Evolutionary conservation across 305 asterid genomes (phyloP).

Genomic region (Striga hermonthica): DNA sequence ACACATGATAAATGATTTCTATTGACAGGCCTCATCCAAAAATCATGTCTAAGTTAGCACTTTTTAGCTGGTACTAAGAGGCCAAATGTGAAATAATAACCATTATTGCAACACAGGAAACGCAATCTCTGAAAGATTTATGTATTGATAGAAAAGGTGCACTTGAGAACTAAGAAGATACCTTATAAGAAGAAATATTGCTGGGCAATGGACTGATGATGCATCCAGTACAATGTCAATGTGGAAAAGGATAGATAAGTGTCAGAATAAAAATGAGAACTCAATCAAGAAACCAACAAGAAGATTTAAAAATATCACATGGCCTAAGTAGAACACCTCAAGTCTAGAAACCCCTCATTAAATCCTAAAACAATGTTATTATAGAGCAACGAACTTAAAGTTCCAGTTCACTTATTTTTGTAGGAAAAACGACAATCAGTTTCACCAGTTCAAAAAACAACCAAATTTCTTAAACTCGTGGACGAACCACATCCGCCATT

Average conservation of each 20-base stretch:
- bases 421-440: background rate
- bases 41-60: background rate
- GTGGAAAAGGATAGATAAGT: constrained; percentile 25
- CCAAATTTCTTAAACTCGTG: background rate
- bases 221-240: constrained; percentile 31
- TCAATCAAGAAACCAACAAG: constrained; percentile 12
- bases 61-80: background rate
- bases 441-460: too few species aligned
- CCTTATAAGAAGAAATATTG: constrained; percentile 93
- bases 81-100: background rate
- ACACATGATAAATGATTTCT: constrained; percentile 23
- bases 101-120: background rate
- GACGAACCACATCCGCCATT: background rate
- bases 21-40: background rate
- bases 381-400: background rate
- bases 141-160: too few species aligned
- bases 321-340: background rate
- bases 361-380: background rate
- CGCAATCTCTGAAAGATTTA: background rate
- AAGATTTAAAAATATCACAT: background rate
- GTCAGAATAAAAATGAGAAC: constrained; percentile 35
- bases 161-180: constrained; percentile 18
- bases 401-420: background rate
- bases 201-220: constrained; percentile 78
- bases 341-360: background rate